These are phyloP conservation scores for Collariella sp. DNA, from an alignment of 495 filamentous ascomycete genomes.

Conservation along the genomic window DNA sequence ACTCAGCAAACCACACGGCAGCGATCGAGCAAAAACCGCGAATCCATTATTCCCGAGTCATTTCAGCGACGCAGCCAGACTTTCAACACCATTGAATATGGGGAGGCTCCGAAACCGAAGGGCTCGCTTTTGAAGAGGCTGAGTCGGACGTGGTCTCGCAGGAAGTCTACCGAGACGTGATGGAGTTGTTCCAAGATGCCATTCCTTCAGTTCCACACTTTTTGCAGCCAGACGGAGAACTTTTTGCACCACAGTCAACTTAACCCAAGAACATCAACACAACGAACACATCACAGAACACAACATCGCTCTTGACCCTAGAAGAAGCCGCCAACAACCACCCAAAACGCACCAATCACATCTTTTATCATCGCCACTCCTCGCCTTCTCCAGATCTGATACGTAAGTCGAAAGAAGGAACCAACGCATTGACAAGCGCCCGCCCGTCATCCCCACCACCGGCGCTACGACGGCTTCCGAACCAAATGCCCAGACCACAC, in stretches of 20 bases:
- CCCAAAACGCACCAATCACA: too few relatives aligned
- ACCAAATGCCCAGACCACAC: too few relatives aligned
- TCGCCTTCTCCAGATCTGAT: too few relatives aligned
- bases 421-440: too few relatives aligned
- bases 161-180: constrained; percentile 9
- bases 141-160: constrained; percentile 19
- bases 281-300: neutral
- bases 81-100: constrained; percentile 16
- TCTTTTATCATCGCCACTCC: too few relatives aligned
- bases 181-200: too few relatives aligned
- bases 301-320: too few relatives aligned
- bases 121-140: constrained; percentile 16
- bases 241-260: too few relatives aligned
- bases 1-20: neutral
- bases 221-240: neutral
- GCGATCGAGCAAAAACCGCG: constrained; percentile 2
- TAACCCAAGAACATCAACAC: neutral
- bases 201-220: neutral
- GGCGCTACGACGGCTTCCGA: too few relatives aligned
- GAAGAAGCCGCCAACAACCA: too few relatives aligned
- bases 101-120: constrained; percentile 13
- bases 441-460: too few relatives aligned
- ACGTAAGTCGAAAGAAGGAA: too few relatives aligned
- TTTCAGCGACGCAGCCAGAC: constrained; percentile 17
- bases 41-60: neutral